Evolutionary conservation across 2,329 filamentous ascomycete genomes (phyloP).

Genomic region (Stagonosporopsis vannaccii): DNA sequence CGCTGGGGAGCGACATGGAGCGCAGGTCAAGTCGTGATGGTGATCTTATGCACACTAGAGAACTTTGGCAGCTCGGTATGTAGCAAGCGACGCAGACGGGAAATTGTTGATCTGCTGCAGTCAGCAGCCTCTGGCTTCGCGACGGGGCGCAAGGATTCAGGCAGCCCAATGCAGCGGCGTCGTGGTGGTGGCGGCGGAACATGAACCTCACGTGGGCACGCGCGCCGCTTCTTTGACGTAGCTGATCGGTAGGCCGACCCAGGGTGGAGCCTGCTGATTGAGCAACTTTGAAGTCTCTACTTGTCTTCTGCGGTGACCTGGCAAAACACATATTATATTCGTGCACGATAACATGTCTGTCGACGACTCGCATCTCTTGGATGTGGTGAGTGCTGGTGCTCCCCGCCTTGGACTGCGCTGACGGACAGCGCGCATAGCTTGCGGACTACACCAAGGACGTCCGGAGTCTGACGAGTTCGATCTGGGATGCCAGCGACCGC

Average conservation of each 20-base stretch:
- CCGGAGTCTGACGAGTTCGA: constrained; percentile 71
- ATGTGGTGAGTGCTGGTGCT: constrained; percentile 66
- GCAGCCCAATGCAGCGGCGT: constrained; percentile 16
- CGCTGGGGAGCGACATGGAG: constrained; percentile 20
- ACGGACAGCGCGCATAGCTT: constrained; percentile 53
- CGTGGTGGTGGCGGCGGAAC: constrained; percentile 24
- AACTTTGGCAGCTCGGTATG: constrained; percentile 7
- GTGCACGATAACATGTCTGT: constrained; percentile 74
- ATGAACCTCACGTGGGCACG: constrained; percentile 15
- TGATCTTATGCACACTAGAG: constrained; percentile 5
- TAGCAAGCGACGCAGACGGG: constrained; percentile 14
- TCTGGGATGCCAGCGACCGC: constrained; percentile 81
- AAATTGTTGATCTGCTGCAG: constrained; percentile 24
- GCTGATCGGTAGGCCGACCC: neutral
- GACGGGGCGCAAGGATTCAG: constrained; percentile 18
- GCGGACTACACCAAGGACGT: constrained; percentile 70
- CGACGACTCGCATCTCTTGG: constrained; percentile 80
- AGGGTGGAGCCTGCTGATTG: neutral
- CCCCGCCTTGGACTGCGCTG: constrained; percentile 22
- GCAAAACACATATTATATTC: neutral
- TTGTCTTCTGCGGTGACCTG: neutral
- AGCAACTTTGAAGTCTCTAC: neutral
- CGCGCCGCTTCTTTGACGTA: constrained; percentile 11
- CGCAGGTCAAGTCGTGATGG: constrained; percentile 3
- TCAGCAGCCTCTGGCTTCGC: constrained; percentile 22